These are phyloP conservation scores for Pythium phragmiticola DNA, from an alignment of 352 stramenopile species.

Conservation along the genomic window DNA sequence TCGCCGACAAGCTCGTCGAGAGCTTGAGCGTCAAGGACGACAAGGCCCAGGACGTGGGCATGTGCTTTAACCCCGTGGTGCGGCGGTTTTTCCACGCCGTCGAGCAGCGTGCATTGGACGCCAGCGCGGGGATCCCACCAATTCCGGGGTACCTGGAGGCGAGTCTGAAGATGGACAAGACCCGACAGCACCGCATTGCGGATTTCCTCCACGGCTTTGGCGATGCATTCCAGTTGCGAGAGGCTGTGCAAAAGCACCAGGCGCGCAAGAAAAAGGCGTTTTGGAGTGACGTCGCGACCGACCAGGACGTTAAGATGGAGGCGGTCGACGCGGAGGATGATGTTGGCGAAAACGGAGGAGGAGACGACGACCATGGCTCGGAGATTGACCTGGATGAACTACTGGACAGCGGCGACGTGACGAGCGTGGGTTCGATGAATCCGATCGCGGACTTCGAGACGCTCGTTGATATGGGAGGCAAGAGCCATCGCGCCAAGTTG, in stretches of 20 bases:
- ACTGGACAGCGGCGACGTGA: slow-evolving; percentile 61
- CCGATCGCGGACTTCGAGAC: slow-evolving; percentile 81
- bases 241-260: slow-evolving; percentile 63
- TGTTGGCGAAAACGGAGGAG: slow-evolving; percentile 24
- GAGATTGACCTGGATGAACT: slow-evolving; percentile 79
- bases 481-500: slow-evolving; percentile 40
- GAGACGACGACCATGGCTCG: slow-evolving; percentile 40
- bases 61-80: slow-evolving; percentile 73
- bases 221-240: slow-evolving; percentile 72
- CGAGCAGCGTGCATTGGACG: slow-evolving; percentile 53
- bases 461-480: slow-evolving; percentile 48
- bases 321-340: slow-evolving; percentile 12
- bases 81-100: slow-evolving; percentile 73
- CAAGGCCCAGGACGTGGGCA: slow-evolving; percentile 52
- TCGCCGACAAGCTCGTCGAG: slow-evolving; percentile 73
- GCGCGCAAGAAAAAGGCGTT: slow-evolving; percentile 77
- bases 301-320: slow-evolving; percentile 42
- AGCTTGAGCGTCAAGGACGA: slow-evolving; percentile 67
- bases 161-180: slow-evolving; percentile 60
- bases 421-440: slow-evolving; percentile 80
- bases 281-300: slow-evolving; percentile 64
- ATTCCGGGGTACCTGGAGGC: slow-evolving; percentile 60
- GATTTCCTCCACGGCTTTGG: slow-evolving; percentile 67
- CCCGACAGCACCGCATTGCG: slow-evolving; percentile 42
- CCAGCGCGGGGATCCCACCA: slow-evolving; percentile 41